Evolutionary conservation across 2,329 filamentous ascomycete genomes (phyloP).

Genomic region (Calonectria naviculata): DNA sequence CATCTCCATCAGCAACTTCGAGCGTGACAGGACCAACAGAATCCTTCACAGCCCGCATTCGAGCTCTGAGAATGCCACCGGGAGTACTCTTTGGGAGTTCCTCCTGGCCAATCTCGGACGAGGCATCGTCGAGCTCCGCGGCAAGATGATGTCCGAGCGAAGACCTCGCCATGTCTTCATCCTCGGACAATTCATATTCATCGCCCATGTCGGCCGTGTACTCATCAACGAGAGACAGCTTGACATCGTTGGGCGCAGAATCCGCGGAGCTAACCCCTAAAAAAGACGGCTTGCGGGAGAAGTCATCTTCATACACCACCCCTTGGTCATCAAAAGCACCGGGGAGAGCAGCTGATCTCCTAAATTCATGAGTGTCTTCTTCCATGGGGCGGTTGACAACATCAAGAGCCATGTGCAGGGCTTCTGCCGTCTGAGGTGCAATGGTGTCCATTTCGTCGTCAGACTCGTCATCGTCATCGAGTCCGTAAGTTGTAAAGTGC

Average conservation of each 20-base stretch:
- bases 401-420: slow-evolving; percentile 33
- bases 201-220: slow-evolving; percentile 67
- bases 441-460: slow-evolving; percentile 59
- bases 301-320: slow-evolving; percentile 66
- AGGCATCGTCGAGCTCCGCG: slow-evolving; percentile 76
- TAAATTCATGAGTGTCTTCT: slow-evolving; percentile 70
- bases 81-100: slow-evolving; percentile 61
- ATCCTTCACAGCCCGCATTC: slow-evolving; percentile 72
- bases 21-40: slow-evolving; percentile 68
- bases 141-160: slow-evolving; percentile 79
- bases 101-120: slow-evolving; percentile 63
- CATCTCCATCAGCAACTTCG: slow-evolving; percentile 76
- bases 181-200: slow-evolving; percentile 80
- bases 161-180: slow-evolving; percentile 82
- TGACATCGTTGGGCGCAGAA: slow-evolving; percentile 73
- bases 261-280: slow-evolving; percentile 92
- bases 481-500: slow-evolving; percentile 95
- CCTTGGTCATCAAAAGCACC: slow-evolving; percentile 81
- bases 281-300: slow-evolving; percentile 79
- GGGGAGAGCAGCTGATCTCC: slow-evolving; percentile 68
- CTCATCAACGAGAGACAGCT: slow-evolving; percentile 72
- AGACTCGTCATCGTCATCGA: slow-evolving; percentile 81
- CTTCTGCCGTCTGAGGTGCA: slow-evolving; percentile 32
- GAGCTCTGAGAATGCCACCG: slow-evolving; percentile 71
- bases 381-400: slow-evolving; percentile 48